Evolutionary conservation across 2,329 filamentous ascomycete genomes (phyloP), one percentile per base, ranked within the genome.

Genomic region (Ceratocystis papillata): DNA sequence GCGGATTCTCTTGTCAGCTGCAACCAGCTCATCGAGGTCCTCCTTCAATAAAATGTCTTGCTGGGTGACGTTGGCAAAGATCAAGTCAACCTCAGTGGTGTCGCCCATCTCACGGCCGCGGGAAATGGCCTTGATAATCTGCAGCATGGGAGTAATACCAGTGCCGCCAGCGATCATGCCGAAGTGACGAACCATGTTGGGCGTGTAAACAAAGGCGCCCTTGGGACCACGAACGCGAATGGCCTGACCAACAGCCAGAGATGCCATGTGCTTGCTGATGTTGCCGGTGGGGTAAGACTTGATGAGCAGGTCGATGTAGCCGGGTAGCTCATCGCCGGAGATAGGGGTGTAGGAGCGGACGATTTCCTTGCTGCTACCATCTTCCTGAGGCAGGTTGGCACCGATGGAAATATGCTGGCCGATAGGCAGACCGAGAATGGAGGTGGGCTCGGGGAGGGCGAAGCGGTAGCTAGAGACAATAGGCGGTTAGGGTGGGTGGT

Each of bases 141-240:
- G 94, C 69, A 97, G 83, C 94, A 99, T 99, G 68, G 94, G 94
- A 8, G 94, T 97, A 76, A 99, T 97, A 71, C 94, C 94, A 44
- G 94, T 97, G 70, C 94, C 94, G 71, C 94, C 94, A 70, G 94
- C 91, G 74, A 99, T 90, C 94, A 99, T 99, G 74, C 92, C 94
- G 71, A 99, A 96, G 77, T 89, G 89, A 70, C 89, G 87, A 72
- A 93, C 90, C 89, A 99, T 93, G 81, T 96, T 96, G 72, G 93
- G 91, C 20, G 87, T 90, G 80, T 99, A 99, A 69, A 96, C 89
- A 82, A 99, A 96, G 72, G 93, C 93, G 72, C 94, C 94, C 83
- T 97, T 97, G 77, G 94, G 94, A 8, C 94, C 94, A 72, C 85
- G 87, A 72, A 97, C 87, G 75, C 90, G 90, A 82, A 99, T 94